phyloP scores from a whole-genome alignment of 2,329 filamentous ascomycete genomes.

The Gremmenia infestans region DNA sequence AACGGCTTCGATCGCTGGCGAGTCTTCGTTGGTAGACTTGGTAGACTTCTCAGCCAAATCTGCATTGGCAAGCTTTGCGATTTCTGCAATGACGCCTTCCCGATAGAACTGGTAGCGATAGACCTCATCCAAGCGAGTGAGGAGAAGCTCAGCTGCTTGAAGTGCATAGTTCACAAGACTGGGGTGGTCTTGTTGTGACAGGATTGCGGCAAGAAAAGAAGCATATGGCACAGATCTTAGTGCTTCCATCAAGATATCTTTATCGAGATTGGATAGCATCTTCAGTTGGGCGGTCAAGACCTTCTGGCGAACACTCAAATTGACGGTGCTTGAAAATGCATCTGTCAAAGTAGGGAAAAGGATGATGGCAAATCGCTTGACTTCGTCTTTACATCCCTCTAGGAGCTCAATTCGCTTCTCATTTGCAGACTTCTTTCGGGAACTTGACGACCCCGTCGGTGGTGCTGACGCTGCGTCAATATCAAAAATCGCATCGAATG shows the following conservation, averaged over 20 bases:
- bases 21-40: slow-evolving; percentile 17
- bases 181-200: slow-evolving; percentile 91
- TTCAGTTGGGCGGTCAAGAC: slow-evolving; percentile 94
- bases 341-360: slow-evolving; percentile 93
- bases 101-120: slow-evolving; percentile 97
- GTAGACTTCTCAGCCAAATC: slow-evolving; percentile 18
- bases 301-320: slow-evolving; percentile 88
- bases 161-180: slow-evolving; percentile 81
- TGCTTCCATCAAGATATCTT: slow-evolving; percentile 76
- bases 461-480: slow-evolving; percentile 35
- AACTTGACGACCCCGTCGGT: slow-evolving; percentile 37
- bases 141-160: slow-evolving; percentile 82
- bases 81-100: slow-evolving; percentile 91
- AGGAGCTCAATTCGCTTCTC: slow-evolving; percentile 80
- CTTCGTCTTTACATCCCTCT: slow-evolving; percentile 75
- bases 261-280: slow-evolving; percentile 95
- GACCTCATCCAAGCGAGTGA: slow-evolving; percentile 77
- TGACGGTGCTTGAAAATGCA: slow-evolving; percentile 96
- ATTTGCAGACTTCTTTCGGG: slow-evolving; percentile 54
- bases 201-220: slow-evolving; percentile 88
- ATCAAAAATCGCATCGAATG: slow-evolving; percentile 42
- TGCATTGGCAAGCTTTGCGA: slow-evolving; percentile 66
- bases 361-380: slow-evolving; percentile 88
- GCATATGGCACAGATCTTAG: slow-evolving; percentile 87
- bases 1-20: slow-evolving; percentile 13